Base-by-base conservation (phyloP, 352 stramenopile genomes). In the Globisporangium perplexum region DNA sequence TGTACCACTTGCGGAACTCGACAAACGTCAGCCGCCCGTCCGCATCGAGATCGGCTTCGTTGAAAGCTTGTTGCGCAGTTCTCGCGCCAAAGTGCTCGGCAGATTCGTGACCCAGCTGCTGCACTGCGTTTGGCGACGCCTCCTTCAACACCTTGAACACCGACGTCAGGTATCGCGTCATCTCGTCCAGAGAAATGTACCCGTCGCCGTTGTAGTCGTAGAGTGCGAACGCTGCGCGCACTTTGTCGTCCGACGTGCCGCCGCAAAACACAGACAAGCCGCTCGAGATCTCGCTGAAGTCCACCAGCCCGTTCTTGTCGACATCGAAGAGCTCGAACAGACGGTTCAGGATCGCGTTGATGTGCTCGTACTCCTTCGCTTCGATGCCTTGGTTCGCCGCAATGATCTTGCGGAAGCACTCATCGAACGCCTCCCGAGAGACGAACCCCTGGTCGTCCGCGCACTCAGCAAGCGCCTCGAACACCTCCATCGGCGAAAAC, bases 141-240 rank as follows among this genome's bases (percentile, higher is more conserved):
- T 95, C 77, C 35, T 90, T 86, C 3, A 96, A 59, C 2, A 96
- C 76, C 33, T 76, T 83, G 59, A 95, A 96, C 3, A 94, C 73
- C n/a, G 74, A 80, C 6, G 82, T 90, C 30, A 96, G 61, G 62
- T 95, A 94, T 22, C 66, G 68, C n/a, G 70, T 67, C 83, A 96
- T 93, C 54, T 96, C 85, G 4, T 93, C 74, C 28, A 79, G 68
- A 1, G 84, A 93, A 31, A 96, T 89, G 55, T 77, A 83, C 0
- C 86, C 84, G 45, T 96, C 84, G 12, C 76, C 82, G 51, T 95
- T 91, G 62, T 85, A 88, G 54, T 95, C 85, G 56, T 90, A 93
- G 42, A 93, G 45, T n/a, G 75, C 66, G 60, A 95, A 95, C 18
- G 81, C 78, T 8, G 83, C 72, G 18, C 74, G 68, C 22, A 90